Evolutionary conservation across 1,284 basidiomycete genomes (phyloP), one percentile per base, ranked within the genome.

Genomic region (Rhodotorula sp.): DNA sequence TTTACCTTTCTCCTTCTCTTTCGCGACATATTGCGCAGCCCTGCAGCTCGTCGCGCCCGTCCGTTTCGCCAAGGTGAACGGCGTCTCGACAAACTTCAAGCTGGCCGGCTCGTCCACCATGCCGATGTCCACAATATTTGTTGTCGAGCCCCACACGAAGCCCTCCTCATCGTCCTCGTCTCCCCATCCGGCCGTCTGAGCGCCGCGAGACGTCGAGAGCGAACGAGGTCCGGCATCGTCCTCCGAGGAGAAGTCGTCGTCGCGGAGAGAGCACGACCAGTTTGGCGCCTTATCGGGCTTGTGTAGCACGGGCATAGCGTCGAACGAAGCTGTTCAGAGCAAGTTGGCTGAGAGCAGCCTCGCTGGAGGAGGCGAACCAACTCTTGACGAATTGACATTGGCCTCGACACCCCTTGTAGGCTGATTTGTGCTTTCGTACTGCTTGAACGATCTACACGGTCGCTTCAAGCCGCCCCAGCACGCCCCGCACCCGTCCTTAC

Each of bases 11-110:
- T 59, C 8, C 9, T 11, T 20, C 34, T 11, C 4, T 3, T 8
- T 26, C 48, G 15, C 48, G 2, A 8, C 40, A 44, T 11, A 16
- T 18, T 20, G 24, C 15, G 15, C 34, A 24, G 6, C 47, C 6
- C 7, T 1, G 22, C 58, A 24, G 15, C 5, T 37, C 50, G 30
- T 30, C 5, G 50, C 34, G 16, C 34, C 48, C 0, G 28, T 46
- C 54, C 67, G 40, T 44, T 40, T 69, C 15, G 70, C 70, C 54
- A 69, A 65, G 46, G 70, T 72, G 37, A 69, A 72, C 9, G 70
- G 70, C 50, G 70, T 72, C 50, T 72, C 67, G 30, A 59, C 62
- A 30, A 72, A 72, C n/a, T 64, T 59, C 55, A 72, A 53, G 6
- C 22, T 24, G 13, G 7, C 22, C 5, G 65, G 62, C 58, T 72